A percentile compares a stretch with the other conserved stretches of the same genome.
These are phyloP conservation scores for Alnus glutinosa DNA, from an alignment of 306 rosid genomes.

Conservation along the genomic window DNA sequence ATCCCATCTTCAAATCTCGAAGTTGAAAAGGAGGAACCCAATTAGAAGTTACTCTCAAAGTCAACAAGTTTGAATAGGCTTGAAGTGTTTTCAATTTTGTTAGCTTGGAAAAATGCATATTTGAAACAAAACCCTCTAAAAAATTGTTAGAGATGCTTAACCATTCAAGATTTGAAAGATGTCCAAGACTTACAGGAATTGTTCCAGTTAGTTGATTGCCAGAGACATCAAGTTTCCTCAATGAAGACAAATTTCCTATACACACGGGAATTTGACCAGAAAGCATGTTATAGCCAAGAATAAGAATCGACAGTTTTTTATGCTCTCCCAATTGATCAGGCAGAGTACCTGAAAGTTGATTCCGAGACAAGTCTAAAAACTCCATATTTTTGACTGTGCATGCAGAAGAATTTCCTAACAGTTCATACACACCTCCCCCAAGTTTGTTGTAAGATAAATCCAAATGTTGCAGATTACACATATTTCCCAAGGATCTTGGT, in stretches of 20 bases:
- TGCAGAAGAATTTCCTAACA: background rate
- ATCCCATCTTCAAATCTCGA: background rate
- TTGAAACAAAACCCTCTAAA: slow-evolving; percentile 30
- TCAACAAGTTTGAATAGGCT: slow-evolving; percentile 2
- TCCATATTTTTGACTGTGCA: background rate
- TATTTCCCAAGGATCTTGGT: slow-evolving; percentile 8
- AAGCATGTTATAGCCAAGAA: background rate
- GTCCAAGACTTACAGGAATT: background rate
- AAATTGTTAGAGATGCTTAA: background rate
- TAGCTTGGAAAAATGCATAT: slow-evolving; percentile 14
- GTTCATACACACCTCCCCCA: too few species aligned
- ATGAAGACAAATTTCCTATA: slow-evolving; percentile 9
- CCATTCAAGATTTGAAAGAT: slow-evolving; percentile 9
- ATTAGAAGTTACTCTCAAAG: background rate
- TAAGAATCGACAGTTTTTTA: background rate
- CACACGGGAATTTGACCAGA: background rate
- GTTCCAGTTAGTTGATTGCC: background rate
- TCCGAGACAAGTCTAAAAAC: background rate
- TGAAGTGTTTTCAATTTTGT: background rate
- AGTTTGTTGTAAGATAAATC: background rate
- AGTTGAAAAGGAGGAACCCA: background rate
- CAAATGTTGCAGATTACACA: background rate
- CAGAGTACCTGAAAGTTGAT: background rate
- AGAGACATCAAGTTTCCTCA: background rate
- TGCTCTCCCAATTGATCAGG: slow-evolving; percentile 17